phyloP scores from a whole-genome alignment of 768 basidiomycete species.

The Auriscalpium microsporum region DNA sequence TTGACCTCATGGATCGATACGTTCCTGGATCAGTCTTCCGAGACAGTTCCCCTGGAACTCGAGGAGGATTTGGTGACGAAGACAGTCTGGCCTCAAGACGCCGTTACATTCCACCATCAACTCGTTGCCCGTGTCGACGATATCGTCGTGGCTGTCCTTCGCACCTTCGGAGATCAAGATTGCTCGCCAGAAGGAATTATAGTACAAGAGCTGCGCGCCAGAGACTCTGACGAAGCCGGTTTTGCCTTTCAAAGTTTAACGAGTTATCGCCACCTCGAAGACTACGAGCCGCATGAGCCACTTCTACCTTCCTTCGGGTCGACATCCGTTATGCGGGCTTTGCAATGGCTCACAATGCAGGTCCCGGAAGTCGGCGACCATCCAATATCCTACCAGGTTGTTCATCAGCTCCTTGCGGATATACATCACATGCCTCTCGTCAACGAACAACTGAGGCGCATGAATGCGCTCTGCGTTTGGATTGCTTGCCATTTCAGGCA shows the following conservation, averaged over 20 bases:
- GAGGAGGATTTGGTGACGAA: slow-evolving; percentile 28
- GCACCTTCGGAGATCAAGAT: slow-evolving; percentile 62
- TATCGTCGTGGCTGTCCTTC: slow-evolving; percentile 51
- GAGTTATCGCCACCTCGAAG: slow-evolving; percentile 39
- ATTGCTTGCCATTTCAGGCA: slow-evolving; percentile 50
- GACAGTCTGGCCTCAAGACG: slow-evolving; percentile 23
- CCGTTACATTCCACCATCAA: slow-evolving; percentile 26
- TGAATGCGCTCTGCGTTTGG: slow-evolving; percentile 70
- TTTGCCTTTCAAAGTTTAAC: slow-evolving; percentile 43
- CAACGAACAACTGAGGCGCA: slow-evolving; percentile 71
- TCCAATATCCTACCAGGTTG: slow-evolving; percentile 70
- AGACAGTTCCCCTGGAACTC: slow-evolving; percentile 22
- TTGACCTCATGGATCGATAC: slow-evolving; percentile 41
- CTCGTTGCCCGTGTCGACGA: slow-evolving; percentile 42
- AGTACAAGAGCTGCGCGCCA: slow-evolving; percentile 30
- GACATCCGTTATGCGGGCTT: slow-evolving; percentile 39
- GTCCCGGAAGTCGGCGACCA: slow-evolving; percentile 34
- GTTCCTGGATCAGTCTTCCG: slow-evolving; percentile 5
- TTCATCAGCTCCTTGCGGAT: slow-evolving; percentile 63
- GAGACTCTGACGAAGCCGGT: slow-evolving; percentile 30
- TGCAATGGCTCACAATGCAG: slow-evolving; percentile 50
- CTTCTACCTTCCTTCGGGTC: slow-evolving; percentile 56
- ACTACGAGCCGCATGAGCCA: slow-evolving; percentile 49
- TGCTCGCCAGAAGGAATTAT: slow-evolving; percentile 45
- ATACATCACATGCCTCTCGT: slow-evolving; percentile 63